Percentiles rank a stretch among this genome's conserved stretches.
These are phyloP conservation scores for Amborella trichopoda DNA, from an alignment of 164 flowering plant species.

Conservation along the genomic window DNA sequence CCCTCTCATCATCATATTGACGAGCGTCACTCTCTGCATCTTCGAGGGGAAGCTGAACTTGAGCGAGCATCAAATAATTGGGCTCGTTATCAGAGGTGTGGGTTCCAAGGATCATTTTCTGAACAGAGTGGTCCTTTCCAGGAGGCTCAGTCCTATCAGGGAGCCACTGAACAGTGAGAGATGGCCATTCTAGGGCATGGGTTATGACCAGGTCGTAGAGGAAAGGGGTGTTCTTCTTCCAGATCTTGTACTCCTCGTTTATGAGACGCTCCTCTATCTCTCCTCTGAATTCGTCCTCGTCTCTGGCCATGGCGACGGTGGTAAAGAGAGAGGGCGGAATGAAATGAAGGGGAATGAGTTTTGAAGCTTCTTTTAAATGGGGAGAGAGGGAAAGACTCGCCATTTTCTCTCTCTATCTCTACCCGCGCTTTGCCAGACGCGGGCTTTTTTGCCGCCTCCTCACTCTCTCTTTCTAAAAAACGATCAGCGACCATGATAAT, in stretches of 20 bases:
- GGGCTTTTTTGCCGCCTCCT: no score
- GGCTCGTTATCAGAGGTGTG: slow-evolving; percentile 96
- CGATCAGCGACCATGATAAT: no score
- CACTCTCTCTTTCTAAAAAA: no score
- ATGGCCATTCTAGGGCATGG: slow-evolving; percentile 97
- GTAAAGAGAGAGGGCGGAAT: no score
- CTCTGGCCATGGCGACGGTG: slow-evolving; percentile 71
- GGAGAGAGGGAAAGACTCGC: no score
- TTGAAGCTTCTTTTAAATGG: no score
- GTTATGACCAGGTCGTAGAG: slow-evolving; percentile 90
- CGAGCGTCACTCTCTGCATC: slow-evolving; percentile 87
- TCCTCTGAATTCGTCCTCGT: slow-evolving; percentile 78
- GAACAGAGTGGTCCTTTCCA: slow-evolving; percentile 86
- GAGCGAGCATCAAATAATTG: slow-evolving; percentile 86
- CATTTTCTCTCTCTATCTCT: no score
- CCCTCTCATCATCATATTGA: slow-evolving; percentile 69
- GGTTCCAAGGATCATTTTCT: slow-evolving; percentile 89
- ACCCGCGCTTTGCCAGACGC: no score
- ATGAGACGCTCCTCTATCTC: slow-evolving; percentile 84
- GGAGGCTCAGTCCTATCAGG: slow-evolving; percentile 85
- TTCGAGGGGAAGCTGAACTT: slow-evolving; percentile 87
- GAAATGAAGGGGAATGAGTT: no score
- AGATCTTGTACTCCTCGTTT: slow-evolving; percentile 96
- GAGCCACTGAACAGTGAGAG: slow-evolving; percentile 93
- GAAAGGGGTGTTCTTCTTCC: slow-evolving; percentile 98